Conservation (phyloP, 2,329 filamentous ascomycete genomes). For the Neophaeococcomyces mojaviensis region DNA sequence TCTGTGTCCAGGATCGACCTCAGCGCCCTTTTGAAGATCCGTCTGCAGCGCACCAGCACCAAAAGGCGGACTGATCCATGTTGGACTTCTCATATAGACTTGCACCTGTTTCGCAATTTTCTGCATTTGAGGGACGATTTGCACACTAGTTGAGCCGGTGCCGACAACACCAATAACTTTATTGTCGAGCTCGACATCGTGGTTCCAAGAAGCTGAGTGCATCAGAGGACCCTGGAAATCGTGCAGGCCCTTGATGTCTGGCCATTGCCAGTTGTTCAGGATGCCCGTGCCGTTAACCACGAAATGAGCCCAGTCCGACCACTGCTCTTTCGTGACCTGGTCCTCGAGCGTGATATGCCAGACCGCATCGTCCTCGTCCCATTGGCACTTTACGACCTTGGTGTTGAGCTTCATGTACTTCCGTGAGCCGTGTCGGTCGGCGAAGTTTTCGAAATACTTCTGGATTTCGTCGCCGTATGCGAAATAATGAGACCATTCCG, state of each 20-base stretch:
- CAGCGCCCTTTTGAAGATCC: conserved; percentile 7
- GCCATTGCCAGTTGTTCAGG: conserved; percentile 26
- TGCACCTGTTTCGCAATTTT: conserved; percentile 17
- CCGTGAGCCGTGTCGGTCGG: conserved; percentile 34
- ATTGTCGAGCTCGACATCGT: conserved; percentile 18
- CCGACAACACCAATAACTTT: conserved; percentile 24
- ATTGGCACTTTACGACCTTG: conserved; percentile 30
- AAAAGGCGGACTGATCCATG: conserved; percentile 17
- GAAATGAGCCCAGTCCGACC: conserved; percentile 27
- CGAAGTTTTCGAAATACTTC: conserved; percentile 33
- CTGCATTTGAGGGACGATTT: conserved; percentile 31
- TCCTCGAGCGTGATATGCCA: neutral
- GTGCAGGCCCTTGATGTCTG: conserved; percentile 23
- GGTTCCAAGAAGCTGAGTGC: conserved; percentile 25
- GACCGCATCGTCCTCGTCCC: conserved; percentile 27
- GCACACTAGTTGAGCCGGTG: conserved; percentile 22
- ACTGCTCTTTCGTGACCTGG: neutral
- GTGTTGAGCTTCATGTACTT: conserved; percentile 32
- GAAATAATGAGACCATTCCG: conserved; percentile 37
- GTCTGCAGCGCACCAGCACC: conserved; percentile 8
- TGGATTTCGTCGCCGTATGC: conserved; percentile 35
- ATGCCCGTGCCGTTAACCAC: conserved; percentile 29
- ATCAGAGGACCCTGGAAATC: conserved; percentile 23
- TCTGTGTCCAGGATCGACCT: conserved; percentile 10
- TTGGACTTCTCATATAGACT: conserved; percentile 14